Percentiles rank a stretch among this genome's conserved stretches.
These are phyloP conservation scores for Suillus paluster DNA, from an alignment of 768 basidiomycete species.

Conservation along the genomic window DNA sequence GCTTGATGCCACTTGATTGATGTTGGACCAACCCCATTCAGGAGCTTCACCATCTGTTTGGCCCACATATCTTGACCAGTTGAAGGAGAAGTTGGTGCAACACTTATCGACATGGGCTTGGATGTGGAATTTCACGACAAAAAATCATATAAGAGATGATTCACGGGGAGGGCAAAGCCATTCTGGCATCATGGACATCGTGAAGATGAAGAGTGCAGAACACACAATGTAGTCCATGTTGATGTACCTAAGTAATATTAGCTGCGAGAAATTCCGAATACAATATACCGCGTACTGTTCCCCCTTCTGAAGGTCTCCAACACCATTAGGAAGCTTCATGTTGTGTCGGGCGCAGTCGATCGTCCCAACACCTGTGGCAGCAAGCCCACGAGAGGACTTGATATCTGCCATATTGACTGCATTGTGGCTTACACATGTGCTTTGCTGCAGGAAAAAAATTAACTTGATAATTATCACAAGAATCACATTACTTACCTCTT, in stretches of 20 bases:
- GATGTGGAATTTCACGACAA: conserved; percentile 21
- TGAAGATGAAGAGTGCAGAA: not conserved
- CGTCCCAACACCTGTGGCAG: conserved; percentile 1
- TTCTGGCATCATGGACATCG: not conserved
- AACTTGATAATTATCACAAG: too few relatives aligned
- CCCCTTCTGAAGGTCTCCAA: conserved; percentile 17
- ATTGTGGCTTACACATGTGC: conserved; percentile 19
- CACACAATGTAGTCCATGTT: conserved; percentile 1
- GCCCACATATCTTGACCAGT: not conserved
- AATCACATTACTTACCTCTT: too few relatives aligned
- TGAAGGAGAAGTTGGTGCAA: not conserved
- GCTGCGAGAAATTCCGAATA: not conserved
- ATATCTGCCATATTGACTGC: not conserved
- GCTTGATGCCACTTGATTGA: conserved; percentile 14
- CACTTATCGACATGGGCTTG: conserved; percentile 10
- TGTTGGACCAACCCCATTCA: conserved; percentile 21
- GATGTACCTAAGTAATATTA: not conserved
- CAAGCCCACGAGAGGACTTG: not conserved
- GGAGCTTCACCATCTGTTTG: conserved; percentile 21
- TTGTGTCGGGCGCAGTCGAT: conserved; percentile 20
- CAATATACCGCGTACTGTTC: conserved; percentile 9
- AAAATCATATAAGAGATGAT: conserved; percentile 7
- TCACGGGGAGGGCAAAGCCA: too few relatives aligned
- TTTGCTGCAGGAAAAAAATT: conserved; percentile 16
- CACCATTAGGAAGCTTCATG: conserved; percentile 20